Conservation (phyloP, 192 early-diverging fungal genomes). For the Coemansia sp. region DNA sequence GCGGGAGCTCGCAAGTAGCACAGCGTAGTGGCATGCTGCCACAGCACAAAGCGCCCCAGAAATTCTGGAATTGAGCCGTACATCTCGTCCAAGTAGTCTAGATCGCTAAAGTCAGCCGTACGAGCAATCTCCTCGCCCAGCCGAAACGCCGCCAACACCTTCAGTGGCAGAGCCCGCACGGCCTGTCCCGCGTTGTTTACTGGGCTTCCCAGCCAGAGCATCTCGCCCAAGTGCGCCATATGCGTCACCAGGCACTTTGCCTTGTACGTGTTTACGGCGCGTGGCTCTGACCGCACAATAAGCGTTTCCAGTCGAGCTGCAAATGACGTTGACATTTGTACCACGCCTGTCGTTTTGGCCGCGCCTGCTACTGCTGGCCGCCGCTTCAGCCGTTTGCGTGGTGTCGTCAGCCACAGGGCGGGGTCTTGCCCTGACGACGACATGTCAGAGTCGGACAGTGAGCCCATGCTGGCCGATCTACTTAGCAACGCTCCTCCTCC, state of each 20-base stretch:
- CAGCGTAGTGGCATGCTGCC: conserved; percentile 46
- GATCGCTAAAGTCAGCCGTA: conserved; percentile 26
- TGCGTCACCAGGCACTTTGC: conserved; percentile 34
- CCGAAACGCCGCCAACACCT: conserved; percentile 30
- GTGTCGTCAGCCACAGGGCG: conserved; percentile 50
- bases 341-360: background rate
- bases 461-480: conserved; percentile 31
- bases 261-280: conserved; percentile 28
- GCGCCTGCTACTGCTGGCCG: background rate
- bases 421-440: conserved; percentile 33
- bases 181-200: background rate
- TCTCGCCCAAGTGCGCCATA: conserved; percentile 44
- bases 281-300: conserved; percentile 10
- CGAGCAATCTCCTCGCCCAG: conserved; percentile 38
- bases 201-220: conserved; percentile 43
- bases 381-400: conserved; percentile 39
- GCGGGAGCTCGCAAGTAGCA: conserved; percentile 42
- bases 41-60: conserved; percentile 41
- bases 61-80: conserved; percentile 34
- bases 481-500: background rate
- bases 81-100: conserved; percentile 50
- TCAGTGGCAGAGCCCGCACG: conserved; percentile 33
- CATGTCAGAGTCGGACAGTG: conserved; percentile 38
- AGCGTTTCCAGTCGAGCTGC: conserved; percentile 37
- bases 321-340: conserved; percentile 23